Evolutionary conservation across 2,329 filamentous ascomycete genomes (phyloP), one percentile per base, ranked within the genome.

Genomic region (Botrytis pseudocinerea): DNA sequence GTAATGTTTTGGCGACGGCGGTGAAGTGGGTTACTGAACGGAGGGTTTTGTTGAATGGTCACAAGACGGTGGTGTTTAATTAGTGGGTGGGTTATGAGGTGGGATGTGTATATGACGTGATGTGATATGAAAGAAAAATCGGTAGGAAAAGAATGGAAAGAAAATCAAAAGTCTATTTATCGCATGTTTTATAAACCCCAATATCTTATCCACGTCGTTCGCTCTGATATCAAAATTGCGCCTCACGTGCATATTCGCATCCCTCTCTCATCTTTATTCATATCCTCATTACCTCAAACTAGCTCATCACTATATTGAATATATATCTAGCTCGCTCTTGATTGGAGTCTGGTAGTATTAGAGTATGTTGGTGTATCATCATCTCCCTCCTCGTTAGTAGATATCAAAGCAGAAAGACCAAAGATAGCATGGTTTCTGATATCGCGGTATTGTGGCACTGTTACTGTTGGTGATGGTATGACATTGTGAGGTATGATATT

Each of bases 1-100:
- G 91, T 80, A 92, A 94, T 82, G 93, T 95, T 10, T 83, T 96
- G 77, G 93, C 92, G 5, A 90, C 92, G 5, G 93, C 93, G 0
- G 93, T 96, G 71, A 93, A 94, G 84, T 95, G 92, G 90, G 93
- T 92, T 83, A 91, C 91, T 38, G 92, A 96, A 86, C 87, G 89
- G 80, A 87, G 91, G 72, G 90, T 96, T 44, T 92, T 96, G 80
- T 83, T 95, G 76, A 95, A 95, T 80, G 91, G 91, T 25, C 86
- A 87, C 76, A 95, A 94, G 87, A 95, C 93, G 46, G 91, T 95
- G 40, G 92, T 95, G 2, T 94, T 95, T 82, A 79, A 80, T 68
- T 80, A 69, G 76, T 3, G 20, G 42, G 4, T 1, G 32, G 10
- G 2, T n/a, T 28, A 9, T 8, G 28, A 18, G 6, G 6, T 12